Base-by-base conservation (phyloP, 495 filamentous ascomycete genomes). In the Penicillium argentinense region DNA sequence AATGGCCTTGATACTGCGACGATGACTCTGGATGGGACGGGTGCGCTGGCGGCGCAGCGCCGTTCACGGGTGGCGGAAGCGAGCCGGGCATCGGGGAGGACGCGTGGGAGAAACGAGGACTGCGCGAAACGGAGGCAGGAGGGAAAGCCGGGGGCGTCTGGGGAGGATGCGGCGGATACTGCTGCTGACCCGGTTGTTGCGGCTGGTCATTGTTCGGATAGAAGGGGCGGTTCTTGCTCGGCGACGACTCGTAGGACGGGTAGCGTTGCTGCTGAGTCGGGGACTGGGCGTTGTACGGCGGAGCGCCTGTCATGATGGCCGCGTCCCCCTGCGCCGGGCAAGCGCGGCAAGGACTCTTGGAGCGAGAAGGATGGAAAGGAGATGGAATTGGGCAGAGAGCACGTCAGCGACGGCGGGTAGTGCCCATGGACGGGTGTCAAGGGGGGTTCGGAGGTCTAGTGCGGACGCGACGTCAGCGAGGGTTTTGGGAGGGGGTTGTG, bases 171-270 rank as follows among this genome's bases (percentile, higher is more conserved):
- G 67, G 68, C 22, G 64, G 72, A 57, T 82, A 83, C 45, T 70
- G 71, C 16, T 46, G 60, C 32, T 42, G 52, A 9, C 51, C 51
- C 26, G 44, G 47, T 36, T 47, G 49, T 19, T 41, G 55, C 8
- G 47, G 54, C 26, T 57, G 60, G 16, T 78, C 81, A 71, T 81
- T 82, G 66, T 77, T 82, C 49, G 78, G 77, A 55, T 77, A 73
- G 34, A 63, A 74, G 26, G 67, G 60, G 52, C 72, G 77, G 51
- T 64, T 64, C 72, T 81, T 78, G 63, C 59, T 66, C 33, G 69
- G 73, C 47, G 67, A n/a, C n/a, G n/a, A 65, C 28, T 66, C 73
- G 51, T 69, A 71, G 48, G 56, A 56, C 53, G 60, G 51, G 47
- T 66, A 70, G 23, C 57, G 66, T 47, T 63, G 58, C 56, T 69